Percentiles rank a stretch among this genome's conserved stretches.
phyloP scores from a whole-genome alignment of 75 land plant species.

The Cupressus sempervirens region DNA sequence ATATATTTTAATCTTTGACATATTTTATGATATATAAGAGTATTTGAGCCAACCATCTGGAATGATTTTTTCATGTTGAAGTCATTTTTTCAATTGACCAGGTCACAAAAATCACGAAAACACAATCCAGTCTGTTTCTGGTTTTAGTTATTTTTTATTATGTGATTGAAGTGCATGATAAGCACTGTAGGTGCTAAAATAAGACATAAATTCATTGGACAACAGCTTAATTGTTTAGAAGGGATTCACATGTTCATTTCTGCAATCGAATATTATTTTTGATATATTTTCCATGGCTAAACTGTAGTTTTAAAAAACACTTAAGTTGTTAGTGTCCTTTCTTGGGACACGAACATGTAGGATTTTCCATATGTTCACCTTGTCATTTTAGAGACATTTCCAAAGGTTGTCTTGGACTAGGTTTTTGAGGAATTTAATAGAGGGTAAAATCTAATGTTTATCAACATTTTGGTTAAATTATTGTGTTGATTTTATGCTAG shows the following conservation, averaged over 20 bases:
- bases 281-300: too few species aligned
- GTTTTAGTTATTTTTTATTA: not conserved
- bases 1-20: too few species aligned
- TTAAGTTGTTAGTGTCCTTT: not conserved
- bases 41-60: not conserved
- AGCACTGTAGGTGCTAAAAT: too few species aligned
- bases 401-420: not conserved
- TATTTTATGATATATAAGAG: too few species aligned
- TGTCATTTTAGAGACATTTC: not conserved
- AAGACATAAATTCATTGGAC: not conserved
- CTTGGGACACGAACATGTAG: not conserved
- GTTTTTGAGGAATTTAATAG: not conserved
- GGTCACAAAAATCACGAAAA: not conserved
- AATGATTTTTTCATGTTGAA: not conserved
- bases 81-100: not conserved
- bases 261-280: not conserved
- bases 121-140: not conserved
- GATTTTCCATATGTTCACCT: not conserved
- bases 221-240: not conserved
- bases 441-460: not conserved
- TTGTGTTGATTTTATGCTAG: slow-evolving; percentile 2
- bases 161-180: not conserved
- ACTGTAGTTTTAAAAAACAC: too few species aligned
- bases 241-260: not conserved
- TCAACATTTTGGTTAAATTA: not conserved